These are phyloP conservation scores for Solanum appendiculatum DNA, from an alignment of 257 asterid genomes.

Conservation along the genomic window DNA sequence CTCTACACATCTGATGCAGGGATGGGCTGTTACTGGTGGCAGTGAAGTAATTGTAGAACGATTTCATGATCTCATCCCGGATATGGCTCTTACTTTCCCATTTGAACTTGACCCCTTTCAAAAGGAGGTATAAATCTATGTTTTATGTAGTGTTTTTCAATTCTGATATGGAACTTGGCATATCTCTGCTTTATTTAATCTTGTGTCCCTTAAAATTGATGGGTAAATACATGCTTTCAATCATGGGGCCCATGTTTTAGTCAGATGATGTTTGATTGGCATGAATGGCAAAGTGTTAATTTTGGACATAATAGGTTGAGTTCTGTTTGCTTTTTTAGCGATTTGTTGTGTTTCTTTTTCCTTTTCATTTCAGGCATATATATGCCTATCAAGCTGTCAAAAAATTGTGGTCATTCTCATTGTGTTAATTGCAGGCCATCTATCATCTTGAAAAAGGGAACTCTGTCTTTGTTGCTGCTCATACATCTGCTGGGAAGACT, in stretches of 20 bases:
- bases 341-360: neutral
- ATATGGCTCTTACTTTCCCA: conserved; percentile 87
- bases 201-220: neutral
- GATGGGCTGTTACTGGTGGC: conserved; percentile 64
- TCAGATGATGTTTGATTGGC: neutral
- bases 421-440: conserved; percentile 59
- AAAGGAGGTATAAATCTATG: conserved; percentile 59
- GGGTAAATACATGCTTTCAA: neutral
- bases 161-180: neutral
- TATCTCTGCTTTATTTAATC: neutral
- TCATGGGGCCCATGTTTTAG: neutral
- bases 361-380: neutral
- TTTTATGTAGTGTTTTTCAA: neutral
- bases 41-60: conserved; percentile 54
- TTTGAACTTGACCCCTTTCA: conserved; percentile 96
- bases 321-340: neutral
- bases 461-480: conserved; percentile 99
- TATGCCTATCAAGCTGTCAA: neutral
- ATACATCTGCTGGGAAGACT: conserved; percentile 86
- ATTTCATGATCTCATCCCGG: conserved; percentile 87
- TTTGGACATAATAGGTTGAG: neutral
- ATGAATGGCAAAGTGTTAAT: neutral
- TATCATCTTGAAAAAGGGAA: conserved; percentile 92
- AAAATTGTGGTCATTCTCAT: neutral
- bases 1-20: conserved; percentile 30